phyloP scores from a whole-genome alignment of 495 filamentous ascomycete species.

The Sordaria brevicollis region DNA sequence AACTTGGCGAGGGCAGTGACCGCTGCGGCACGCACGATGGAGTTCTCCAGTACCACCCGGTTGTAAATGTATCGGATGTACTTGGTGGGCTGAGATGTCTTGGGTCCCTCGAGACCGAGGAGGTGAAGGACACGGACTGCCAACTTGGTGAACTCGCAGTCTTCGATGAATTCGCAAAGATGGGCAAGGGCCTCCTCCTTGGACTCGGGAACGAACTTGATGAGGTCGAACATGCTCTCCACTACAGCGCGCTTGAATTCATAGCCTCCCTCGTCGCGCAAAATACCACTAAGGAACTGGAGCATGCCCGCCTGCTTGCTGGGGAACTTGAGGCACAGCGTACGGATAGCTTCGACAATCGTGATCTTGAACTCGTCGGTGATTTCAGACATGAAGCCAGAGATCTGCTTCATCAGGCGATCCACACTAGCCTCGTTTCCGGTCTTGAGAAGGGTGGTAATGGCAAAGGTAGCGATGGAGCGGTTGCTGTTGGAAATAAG shows the following conservation, averaged over 20 bases:
- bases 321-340: slow-evolving; percentile 93
- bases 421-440: slow-evolving; percentile 96
- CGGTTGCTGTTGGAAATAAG: slow-evolving; percentile 95
- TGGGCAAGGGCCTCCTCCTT: slow-evolving; percentile 96
- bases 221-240: slow-evolving; percentile 98
- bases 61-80: slow-evolving; percentile 99
- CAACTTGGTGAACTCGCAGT: slow-evolving; percentile 98
- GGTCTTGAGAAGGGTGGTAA: slow-evolving; percentile 94
- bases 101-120: slow-evolving; percentile 87
- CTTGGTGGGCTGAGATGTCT: slow-evolving; percentile 91
- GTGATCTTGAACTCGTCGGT: slow-evolving; percentile 99
- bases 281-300: slow-evolving; percentile 84
- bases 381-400: slow-evolving; percentile 94
- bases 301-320: slow-evolving; percentile 98
- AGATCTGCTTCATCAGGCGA: slow-evolving; percentile 96
- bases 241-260: slow-evolving; percentile 97
- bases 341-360: slow-evolving; percentile 95
- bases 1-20: slow-evolving; percentile 96
- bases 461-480: slow-evolving; percentile 95
- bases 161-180: slow-evolving; percentile 98
- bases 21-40: slow-evolving; percentile 88
- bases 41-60: slow-evolving; percentile 93
- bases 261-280: slow-evolving; percentile 94
- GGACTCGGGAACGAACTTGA: slow-evolving; percentile 96
- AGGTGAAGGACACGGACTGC: slow-evolving; percentile 91